phyloP scores from a whole-genome alignment of 495 filamentous ascomycete species.

The Tuber microsphaerosporum region DNA sequence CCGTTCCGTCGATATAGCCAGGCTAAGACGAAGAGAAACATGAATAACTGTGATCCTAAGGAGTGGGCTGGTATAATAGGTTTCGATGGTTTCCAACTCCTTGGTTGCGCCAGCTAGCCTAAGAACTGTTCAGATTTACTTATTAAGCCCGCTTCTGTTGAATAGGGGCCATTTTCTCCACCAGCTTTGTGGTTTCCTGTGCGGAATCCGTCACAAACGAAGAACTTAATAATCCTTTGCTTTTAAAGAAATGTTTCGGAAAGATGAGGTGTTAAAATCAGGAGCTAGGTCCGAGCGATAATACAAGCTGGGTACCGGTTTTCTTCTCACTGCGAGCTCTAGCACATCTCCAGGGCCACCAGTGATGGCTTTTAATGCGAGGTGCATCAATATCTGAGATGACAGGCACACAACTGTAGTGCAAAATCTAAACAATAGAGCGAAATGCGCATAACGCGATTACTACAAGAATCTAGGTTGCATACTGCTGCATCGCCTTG shows the following conservation, averaged over 20 bases:
- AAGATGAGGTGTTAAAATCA: not conserved
- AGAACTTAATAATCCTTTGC: too few species aligned
- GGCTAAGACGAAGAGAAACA: slow-evolving; percentile 9
- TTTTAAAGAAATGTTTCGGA: not conserved
- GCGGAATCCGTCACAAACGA: not conserved
- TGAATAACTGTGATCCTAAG: slow-evolving; percentile 46
- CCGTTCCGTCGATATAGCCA: slow-evolving; percentile 2
- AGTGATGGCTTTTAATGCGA: not conserved
- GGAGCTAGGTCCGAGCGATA: not conserved
- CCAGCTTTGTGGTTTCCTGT: not conserved
- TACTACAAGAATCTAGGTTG: too few species aligned
- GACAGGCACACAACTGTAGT: not conserved
- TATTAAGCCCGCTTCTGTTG: not conserved
- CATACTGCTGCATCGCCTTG: too few species aligned
- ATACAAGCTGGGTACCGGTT: not conserved
- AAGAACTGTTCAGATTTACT: slow-evolving; percentile 18
- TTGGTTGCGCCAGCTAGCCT: not conserved
- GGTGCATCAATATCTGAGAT: not conserved
- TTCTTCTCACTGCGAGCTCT: not conserved
- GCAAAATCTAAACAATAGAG: not conserved
- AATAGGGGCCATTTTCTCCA: not conserved
- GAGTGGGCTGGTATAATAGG: slow-evolving; percentile 53
- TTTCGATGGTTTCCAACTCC: slow-evolving; percentile 3
- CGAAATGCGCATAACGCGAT: too few species aligned
- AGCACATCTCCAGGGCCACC: not conserved